These are phyloP conservation scores for Protomyces lactucae-debilis DNA, from an alignment of 1,139 yeast species.

Conservation along the genomic window DNA sequence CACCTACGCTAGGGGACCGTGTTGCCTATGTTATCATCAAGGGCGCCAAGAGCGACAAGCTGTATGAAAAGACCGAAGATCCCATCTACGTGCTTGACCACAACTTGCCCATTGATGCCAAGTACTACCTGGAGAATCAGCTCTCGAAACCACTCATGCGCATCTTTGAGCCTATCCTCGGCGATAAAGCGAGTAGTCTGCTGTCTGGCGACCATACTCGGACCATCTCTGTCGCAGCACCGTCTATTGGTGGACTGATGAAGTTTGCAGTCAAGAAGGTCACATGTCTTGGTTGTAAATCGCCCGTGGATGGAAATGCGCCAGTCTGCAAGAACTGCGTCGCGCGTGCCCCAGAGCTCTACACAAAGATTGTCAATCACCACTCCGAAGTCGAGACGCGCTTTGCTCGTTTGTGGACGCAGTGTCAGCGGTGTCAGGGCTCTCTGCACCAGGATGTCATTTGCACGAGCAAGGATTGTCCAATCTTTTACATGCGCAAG, in stretches of 20 bases:
- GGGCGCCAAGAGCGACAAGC: slow-evolving; percentile 75
- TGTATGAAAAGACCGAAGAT: slow-evolving; percentile 94
- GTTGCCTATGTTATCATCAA: slow-evolving; percentile 92
- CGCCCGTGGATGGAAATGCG: slow-evolving; percentile 68
- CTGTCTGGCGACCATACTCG: slow-evolving; percentile 74
- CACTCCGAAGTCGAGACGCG: slow-evolving; percentile 76
- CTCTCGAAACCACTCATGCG: slow-evolving; percentile 86
- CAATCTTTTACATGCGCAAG: slow-evolving; percentile 94
- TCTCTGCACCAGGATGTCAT: slow-evolving; percentile 91
- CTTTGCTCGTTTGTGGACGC: slow-evolving; percentile 92
- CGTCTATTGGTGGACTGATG: slow-evolving; percentile 74
- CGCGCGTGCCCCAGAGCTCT: slow-evolving; percentile 67
- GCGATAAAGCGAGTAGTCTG: slow-evolving; percentile 78
- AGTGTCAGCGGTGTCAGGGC: slow-evolving; percentile 97
- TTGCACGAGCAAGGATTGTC: slow-evolving; percentile 94
- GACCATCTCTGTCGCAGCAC: slow-evolving; percentile 63
- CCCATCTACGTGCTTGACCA: slow-evolving; percentile 90
- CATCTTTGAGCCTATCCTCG: slow-evolving; percentile 91
- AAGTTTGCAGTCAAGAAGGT: slow-evolving; percentile 85
- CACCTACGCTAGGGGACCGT: slow-evolving; percentile 95
- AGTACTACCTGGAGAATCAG: slow-evolving; percentile 89
- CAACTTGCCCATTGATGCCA: slow-evolving; percentile 88
- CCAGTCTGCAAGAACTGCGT: slow-evolving; percentile 80
- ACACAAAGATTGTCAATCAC: slow-evolving; percentile 70
- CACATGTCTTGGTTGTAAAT: slow-evolving; percentile 79